Evolutionary conservation across 2,329 filamentous ascomycete genomes (phyloP), one percentile per base, ranked within the genome.

Genomic region (Cladosporium sp.): DNA sequence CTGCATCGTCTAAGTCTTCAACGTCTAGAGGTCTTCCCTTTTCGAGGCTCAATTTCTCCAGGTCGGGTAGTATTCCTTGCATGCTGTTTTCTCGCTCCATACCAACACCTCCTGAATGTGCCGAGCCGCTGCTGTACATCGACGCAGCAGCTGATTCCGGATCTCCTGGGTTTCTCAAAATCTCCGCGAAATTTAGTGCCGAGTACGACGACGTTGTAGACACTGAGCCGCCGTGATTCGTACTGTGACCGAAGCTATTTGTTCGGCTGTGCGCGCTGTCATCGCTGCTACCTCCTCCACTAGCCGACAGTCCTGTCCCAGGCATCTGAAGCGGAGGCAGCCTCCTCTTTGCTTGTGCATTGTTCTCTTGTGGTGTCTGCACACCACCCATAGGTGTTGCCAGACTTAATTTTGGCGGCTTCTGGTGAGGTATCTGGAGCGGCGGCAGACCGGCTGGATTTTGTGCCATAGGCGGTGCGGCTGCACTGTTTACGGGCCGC

Each of bases 1-100:
- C 90, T 56, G 95, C 88, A 62, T 96, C 91, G 65, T 97, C 92
- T 43, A 99, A 73, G 59, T 97, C 92, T 62, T 96, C 92, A 3
- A 96, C 92, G 68, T 99, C 93, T 34, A 92, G 73, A 19, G 85
- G 87, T 56, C 88, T 80, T 30, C 89, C 89, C 69, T 86, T 90
- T 59, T 96, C 90, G 40, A 93, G 68, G 43, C 82, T 87, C 61
- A 95, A 70, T 68, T 91, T 85, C 58, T 95, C 89, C 52, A 96
- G 83, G 61, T 85, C 82, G 2, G 82, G 84, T 54, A 91, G 78
- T 2, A 93, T 74, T 3, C 85, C 85, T 61, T 89, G 87, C 69
- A 88, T 79, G 64, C 89, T 95, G 58, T 82, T 82, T 57, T 95
- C 89, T 55, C 88, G 76, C 69, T 95, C 88, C 86, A 95, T 93